Base-by-base conservation (phyloP, 1,284 basidiomycete species). In the Moesziomyces antarcticus region DNA sequence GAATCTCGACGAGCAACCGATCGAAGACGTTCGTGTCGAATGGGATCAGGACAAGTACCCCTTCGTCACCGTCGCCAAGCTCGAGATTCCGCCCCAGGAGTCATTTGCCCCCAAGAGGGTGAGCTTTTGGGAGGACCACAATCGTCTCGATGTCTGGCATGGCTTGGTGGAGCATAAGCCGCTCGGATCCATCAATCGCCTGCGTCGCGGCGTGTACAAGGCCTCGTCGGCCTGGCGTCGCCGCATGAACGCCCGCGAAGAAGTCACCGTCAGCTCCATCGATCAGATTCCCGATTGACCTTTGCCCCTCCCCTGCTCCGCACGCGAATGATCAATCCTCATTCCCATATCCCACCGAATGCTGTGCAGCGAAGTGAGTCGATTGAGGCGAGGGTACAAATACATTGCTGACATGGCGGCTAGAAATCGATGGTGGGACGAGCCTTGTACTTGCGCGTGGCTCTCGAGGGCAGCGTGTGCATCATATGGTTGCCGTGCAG, bases 11-110 rank as follows among this genome's bases (percentile, higher is more conserved):
- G 70, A 80, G n/a, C 77, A 81, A 44, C 57, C 66, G 21, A 54
- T 81, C 22, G 79, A 81, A 35, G 79, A 81, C 33, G 56, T 65
- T 1, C 56, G 78, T 3, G 51, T 72, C 44, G 57, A 52, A 18
- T 81, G 79, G 79, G 56, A 76, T 27, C 64, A 74, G 47, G 37
- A 76, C 18, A 74, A 80, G 56, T 81, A 77, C 43, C 79, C 79
- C 1, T 79, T 69, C 48, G 68, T 75, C 21, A 68, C 68, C 24
- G 62, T 81, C 2, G 79, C 77, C 1, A 77, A 54, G 25, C 24
- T 81, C 18, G 59, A 61, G 25, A 42, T 81, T 30, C 76, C 78
- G 25, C 51, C 69, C 9, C 76, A 81, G 48, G 79, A 81, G n/a
- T 64, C 72, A 18, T 78, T 79, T 50, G 33, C 58, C 9, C 67